A percentile compares a stretch with the other conserved stretches of the same genome.
Conservation (phyloP, 176 grass and related monocot genomes). For the Poa annua region DNA sequence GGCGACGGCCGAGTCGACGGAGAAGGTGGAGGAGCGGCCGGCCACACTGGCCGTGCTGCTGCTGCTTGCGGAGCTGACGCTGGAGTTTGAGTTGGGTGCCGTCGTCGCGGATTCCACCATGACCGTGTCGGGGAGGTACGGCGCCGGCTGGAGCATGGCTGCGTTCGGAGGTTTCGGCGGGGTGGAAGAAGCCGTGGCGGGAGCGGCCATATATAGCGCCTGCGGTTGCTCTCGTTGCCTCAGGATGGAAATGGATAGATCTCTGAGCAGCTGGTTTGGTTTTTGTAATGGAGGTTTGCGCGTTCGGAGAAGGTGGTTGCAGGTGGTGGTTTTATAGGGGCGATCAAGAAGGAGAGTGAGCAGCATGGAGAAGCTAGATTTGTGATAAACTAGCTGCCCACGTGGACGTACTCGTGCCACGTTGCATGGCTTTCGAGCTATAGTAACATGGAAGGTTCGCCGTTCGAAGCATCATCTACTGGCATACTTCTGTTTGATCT, state of each 20-base stretch:
- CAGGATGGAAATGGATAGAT: slow-evolving; percentile 11
- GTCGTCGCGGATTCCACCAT: slow-evolving; percentile 48
- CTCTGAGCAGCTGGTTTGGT: not conserved
- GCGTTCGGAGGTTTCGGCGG: slow-evolving; percentile 43
- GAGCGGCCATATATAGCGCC: slow-evolving; percentile 39
- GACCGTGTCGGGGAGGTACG: slow-evolving; percentile 52
- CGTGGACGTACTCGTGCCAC: slow-evolving; percentile 41
- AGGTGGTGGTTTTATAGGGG: slow-evolving; percentile 46
- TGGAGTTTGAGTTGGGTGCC: slow-evolving; percentile 58
- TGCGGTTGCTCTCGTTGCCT: not conserved
- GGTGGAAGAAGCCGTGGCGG: slow-evolving; percentile 1
- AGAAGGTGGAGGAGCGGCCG: slow-evolving; percentile 59
- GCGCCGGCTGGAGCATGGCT: slow-evolving; percentile 34
- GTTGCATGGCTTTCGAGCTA: slow-evolving; percentile 21
- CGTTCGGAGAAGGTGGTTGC: slow-evolving; percentile 58
- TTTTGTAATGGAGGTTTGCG: slow-evolving; percentile 50
- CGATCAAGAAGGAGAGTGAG: not conserved
- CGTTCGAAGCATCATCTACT: not conserved
- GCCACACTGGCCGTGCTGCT: slow-evolving; percentile 58
- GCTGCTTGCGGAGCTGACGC: slow-evolving; percentile 77
- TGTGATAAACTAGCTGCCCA: slow-evolving; percentile 17
- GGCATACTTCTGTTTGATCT: not conserved
- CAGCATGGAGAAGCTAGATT: not conserved
- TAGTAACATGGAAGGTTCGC: slow-evolving; percentile 24
- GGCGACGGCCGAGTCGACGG: slow-evolving; percentile 23